Evolutionary conservation across 352 stramenopile species (phyloP), one percentile per base, ranked within the genome.

Genomic region (Phytophthora capsici): DNA sequence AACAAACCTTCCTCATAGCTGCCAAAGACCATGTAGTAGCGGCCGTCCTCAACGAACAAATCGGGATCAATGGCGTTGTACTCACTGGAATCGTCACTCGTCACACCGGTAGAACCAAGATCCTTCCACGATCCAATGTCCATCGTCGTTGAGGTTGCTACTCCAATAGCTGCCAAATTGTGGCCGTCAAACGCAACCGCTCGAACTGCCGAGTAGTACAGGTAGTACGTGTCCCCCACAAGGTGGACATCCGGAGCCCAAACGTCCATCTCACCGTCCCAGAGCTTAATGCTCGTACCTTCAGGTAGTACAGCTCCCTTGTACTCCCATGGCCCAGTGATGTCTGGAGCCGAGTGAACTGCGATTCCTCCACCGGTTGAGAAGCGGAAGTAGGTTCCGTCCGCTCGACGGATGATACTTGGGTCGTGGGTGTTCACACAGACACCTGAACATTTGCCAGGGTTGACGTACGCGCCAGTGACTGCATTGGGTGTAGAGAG

Each of bases 331-430:
- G 65, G 65, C 4, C 65, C 53, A 2, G 17, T 57, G 6, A 73
- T 22, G 19, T 62, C 26, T 1, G 52, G 52, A 7, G 65, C 65
- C 9, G 59, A 61, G 32, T 69, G 59, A 12, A 69, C 45, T 17
- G 58, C 58, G 14, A 73, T 61, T 4, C 51, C 59, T 25, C 59
- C 52, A 0, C 65, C 65, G 8, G 65, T 73, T 4, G 65, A 73
- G 41, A 73, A 73, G 3, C 58, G 65, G 50, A 73, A 73, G 65
- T 73, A 73, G 1, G 58, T 73, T 46, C 65, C 59, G 22, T 73
- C 65, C 4, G 37, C 46, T 19, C 59, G 52, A 50, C 65, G 65
- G 32, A 70, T 73, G 30, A 73, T 66, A 14, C 59, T 69, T 3
- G 65, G 65, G 41, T 73, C 65, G 47, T 73, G 65, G 0, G 65